Evolutionary conservation across 169 alveolate genomes (phyloP), one percentile per base, ranked within the genome.

Genomic region (Plasmodium sp.): DNA sequence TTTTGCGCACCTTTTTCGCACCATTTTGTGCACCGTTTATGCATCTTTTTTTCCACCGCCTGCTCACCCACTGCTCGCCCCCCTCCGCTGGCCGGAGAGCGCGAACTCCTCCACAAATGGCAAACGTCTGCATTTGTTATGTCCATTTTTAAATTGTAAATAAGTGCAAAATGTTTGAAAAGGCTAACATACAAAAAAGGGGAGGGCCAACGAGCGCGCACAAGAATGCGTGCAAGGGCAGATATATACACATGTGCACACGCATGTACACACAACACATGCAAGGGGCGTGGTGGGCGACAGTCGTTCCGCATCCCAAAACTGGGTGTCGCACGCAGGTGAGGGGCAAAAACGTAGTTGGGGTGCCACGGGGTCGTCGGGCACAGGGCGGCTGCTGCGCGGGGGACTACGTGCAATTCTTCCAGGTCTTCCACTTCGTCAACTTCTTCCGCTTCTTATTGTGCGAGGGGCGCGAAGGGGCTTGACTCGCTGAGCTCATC

Each of bases 151-250:
- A 84, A 84, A 67, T 84, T 34, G 51, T 71, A 71, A 14, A 39
- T 43, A 51, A 34, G 43, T 83, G 27, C 34, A 84, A 36, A 36
- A 41, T 71, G 82, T 84, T 84, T 84, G 82, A 71, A 84, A 84
- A 84, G 51, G 10, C 45, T 10, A 84, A 84, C 92, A 84, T 84
- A 84, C 92, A 84, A 84, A 84, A 84, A 43, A 84, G 92, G 72
- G n/a, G 73, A 58, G 48, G 82, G 12, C 18, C 82, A 73, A 73
- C 39, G 41, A 18, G 82, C 82, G 48, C 48, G n/a, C 39, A 18
- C 48, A 16, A 48, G 14, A 14, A 73, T 41, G 41, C 48, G 58
- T 34, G 14, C 56, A 45, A 41, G 56, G 48, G 22, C 33, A 18
- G 75, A 81, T 34, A 45, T 81, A 27, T 27, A 43, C 58, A 10